These are phyloP conservation scores for Anisodus acutangulus DNA, from an alignment of 257 asterid genomes.

Conservation along the genomic window DNA sequence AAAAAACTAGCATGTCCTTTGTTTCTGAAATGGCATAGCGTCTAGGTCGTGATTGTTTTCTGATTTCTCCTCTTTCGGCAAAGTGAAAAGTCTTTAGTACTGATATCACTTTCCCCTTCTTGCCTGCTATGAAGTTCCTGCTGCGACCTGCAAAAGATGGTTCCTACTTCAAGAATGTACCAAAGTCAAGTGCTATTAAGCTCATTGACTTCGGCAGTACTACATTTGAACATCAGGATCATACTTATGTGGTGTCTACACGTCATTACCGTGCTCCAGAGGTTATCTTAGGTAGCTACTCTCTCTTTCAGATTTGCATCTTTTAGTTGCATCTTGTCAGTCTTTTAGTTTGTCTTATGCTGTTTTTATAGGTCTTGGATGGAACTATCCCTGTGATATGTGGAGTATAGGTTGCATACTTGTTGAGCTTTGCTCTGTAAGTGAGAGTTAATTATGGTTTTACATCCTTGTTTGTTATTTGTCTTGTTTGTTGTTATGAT, in stretches of 20 bases:
- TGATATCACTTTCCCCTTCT: conserved; percentile 27
- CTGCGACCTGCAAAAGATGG: conserved; percentile 61
- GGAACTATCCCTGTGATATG: conserved; percentile 93
- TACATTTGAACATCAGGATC: conserved; percentile 77
- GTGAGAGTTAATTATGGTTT: conserved; percentile 35
- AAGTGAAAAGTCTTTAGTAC: not conserved
- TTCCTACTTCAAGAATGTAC: conserved; percentile 75
- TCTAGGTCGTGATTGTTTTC: conserved; percentile 18
- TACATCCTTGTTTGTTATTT: conserved; percentile 11
- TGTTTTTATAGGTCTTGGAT: conserved; percentile 70
- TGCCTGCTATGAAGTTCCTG: conserved; percentile 52
- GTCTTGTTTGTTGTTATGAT: not conserved
- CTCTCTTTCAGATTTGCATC: not conserved
- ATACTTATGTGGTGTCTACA: conserved; percentile 79
- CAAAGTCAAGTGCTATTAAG: conserved; percentile 93
- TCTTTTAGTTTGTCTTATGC: conserved; percentile 33
- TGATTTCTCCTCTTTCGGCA: conserved; percentile 20
- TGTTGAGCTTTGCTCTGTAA: conserved; percentile 86
- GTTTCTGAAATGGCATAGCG: conserved; percentile 28
- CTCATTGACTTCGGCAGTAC: conserved; percentile 96
- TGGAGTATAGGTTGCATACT: conserved; percentile 97
- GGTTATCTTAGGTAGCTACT: conserved; percentile 79
- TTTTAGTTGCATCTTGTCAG: not conserved
- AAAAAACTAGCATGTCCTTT: not conserved
- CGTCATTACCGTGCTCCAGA: conserved; percentile 98